Evolutionary conservation across 345 rosid species (phyloP), one percentile per base, ranked within the genome.

Genomic region (Syzygium grande): DNA sequence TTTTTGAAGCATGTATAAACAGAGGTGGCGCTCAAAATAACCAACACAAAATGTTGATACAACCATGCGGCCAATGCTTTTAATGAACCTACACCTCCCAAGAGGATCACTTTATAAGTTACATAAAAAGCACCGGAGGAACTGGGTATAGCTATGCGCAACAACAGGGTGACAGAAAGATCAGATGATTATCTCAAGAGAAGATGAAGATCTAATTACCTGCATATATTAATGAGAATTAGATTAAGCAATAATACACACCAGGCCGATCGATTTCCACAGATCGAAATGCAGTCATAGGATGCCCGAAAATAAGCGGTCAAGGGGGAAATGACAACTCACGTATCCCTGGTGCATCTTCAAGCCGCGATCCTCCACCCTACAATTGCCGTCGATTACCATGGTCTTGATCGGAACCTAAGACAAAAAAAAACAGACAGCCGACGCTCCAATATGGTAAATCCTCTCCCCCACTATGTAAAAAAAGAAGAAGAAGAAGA

Each of bases 341-440:
- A 98, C 99, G 91, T 94, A 97, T 51, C 99, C 98, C 52, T 97
- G 99, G 38, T 98, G 99, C 43, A 96, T 95, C 98, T 98, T 97
- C 97, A 98, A 91, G 85, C 99, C 99, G 38, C 99, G 98, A 93
- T 98, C 99, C 92, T 98, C 99, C 88, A 98, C 99, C 90, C 99
- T 93, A 92, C 98, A 98, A 89, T 95, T 98, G 27, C 99, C 99
- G 89, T 97, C 99, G 84, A 98, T 94, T 51, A 98, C 89, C 92
- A 98, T 78, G 34, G 99, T 97, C 94, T 98, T 98, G 92, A 98
- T 96, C 52, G 99, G 99, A 49, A 98, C 95, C 99, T 90, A 89
- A 85, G 84, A n/a, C 90, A 88, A 86, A 93, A 8, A n/a, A n/a
- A 88, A 13, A 55, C 46, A 78, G 80, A 59, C 46, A 68, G 13